A percentile compares a stretch with the other conserved stretches of the same genome.
phyloP scores from a whole-genome alignment of 164 flowering plant genomes.

The Aristolochia contorta region DNA sequence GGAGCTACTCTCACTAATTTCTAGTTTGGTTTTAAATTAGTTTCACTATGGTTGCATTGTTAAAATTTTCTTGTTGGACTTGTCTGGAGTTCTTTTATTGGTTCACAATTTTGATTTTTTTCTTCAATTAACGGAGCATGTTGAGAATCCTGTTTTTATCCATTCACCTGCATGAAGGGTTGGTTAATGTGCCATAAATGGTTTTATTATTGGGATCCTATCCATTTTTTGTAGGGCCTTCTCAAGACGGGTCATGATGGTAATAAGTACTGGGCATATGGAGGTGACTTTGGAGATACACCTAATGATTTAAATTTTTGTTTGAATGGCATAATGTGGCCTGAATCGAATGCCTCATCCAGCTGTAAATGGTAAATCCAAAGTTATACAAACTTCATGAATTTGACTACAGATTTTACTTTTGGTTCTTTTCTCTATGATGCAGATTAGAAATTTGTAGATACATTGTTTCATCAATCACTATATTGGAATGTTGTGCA shows the following conservation, averaged over 20 bases:
- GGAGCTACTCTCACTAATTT: too few species aligned
- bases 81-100: too few species aligned
- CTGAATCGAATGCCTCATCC: constrained; percentile 97
- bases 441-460: too few species aligned
- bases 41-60: too few species aligned
- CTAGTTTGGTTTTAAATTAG: too few species aligned
- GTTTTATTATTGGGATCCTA: background rate
- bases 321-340: constrained; percentile 81
- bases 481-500: constrained; percentile 24
- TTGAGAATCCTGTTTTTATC: too few species aligned
- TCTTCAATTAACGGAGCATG: too few species aligned
- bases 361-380: constrained; percentile 64
- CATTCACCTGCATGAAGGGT: too few species aligned
- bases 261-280: constrained; percentile 86
- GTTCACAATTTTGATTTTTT: too few species aligned
- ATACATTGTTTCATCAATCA: background rate
- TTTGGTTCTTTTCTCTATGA: too few species aligned
- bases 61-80: too few species aligned
- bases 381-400: background rate
- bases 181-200: too few species aligned
- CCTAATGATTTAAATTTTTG: constrained; percentile 95
- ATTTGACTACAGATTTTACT: background rate
- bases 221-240: constrained; percentile 36
- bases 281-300: constrained; percentile 93
- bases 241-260: constrained; percentile 60